phyloP scores from a whole-genome alignment of 371 early-diverging fungal species.

The Lichtheimia ramosa region DNA sequence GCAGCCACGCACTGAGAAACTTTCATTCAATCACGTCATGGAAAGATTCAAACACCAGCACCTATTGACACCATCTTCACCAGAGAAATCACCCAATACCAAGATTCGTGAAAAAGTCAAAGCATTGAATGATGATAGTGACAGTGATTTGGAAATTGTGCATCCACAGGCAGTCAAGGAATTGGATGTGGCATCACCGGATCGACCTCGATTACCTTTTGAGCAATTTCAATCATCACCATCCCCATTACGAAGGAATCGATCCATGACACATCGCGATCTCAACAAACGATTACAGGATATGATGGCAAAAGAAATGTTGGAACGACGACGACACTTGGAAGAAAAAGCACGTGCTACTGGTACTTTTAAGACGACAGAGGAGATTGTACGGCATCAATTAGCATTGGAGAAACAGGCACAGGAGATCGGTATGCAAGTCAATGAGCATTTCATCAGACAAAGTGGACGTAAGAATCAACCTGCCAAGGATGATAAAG shows the following conservation, averaged over 20 bases:
- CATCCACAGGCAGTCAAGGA: not conserved
- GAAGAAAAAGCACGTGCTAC: conserved; percentile 33
- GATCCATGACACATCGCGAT: conserved; percentile 18
- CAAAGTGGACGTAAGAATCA: not conserved
- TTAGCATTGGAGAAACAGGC: conserved; percentile 39
- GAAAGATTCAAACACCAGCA: conserved; percentile 14
- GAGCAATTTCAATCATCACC: conserved; percentile 11
- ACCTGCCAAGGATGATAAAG: conserved; percentile 6
- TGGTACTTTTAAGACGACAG: conserved; percentile 33
- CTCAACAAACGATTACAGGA: conserved; percentile 27
- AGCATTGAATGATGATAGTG: conserved; percentile 1
- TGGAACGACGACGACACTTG: conserved; percentile 28
- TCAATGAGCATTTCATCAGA: conserved; percentile 18
- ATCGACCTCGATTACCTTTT: not conserved
- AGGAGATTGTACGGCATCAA: conserved; percentile 32
- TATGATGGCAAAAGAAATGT: conserved; percentile 29
- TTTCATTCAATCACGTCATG: conserved; percentile 12
- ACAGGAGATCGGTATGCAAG: conserved; percentile 21
- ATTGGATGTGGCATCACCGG: conserved; percentile 10
- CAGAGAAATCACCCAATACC: not conserved
- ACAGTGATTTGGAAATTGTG: conserved; percentile 7
- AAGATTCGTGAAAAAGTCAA: too few relatives aligned
- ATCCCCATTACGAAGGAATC: not conserved
- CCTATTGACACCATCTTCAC: not conserved
- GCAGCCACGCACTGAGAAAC: conserved; percentile 14